Evolutionary conservation across 164 flowering plant species (phyloP).

Genomic region (Santalum album): DNA sequence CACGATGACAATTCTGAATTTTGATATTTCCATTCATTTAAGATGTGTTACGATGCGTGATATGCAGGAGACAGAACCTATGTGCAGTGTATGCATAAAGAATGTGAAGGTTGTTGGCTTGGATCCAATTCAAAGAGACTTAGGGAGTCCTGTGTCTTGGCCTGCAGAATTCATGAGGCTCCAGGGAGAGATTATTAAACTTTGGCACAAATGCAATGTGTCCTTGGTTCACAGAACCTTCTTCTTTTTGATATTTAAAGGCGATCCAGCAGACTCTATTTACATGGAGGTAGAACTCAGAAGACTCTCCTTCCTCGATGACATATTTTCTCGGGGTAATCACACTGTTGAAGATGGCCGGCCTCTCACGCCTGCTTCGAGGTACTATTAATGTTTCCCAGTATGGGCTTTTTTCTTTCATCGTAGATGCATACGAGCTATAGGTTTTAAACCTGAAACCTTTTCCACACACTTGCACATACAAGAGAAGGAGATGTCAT

Average conservation of each 20-base stretch:
- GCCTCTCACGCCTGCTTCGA: constrained; percentile 35
- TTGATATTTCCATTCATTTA: background rate
- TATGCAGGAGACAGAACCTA: constrained; percentile 12
- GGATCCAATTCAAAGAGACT: constrained; percentile 18
- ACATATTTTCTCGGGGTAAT: constrained; percentile 31
- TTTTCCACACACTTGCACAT: too few species aligned
- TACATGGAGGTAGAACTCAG: constrained; percentile 90
- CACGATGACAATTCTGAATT: too few species aligned
- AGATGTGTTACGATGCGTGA: background rate
- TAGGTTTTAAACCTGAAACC: too few species aligned
- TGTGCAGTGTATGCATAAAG: constrained; percentile 1
- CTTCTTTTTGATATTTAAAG: constrained; percentile 81
- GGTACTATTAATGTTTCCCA: constrained; percentile 38
- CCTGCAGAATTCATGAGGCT: constrained; percentile 41
- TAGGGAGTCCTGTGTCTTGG: constrained; percentile 30
- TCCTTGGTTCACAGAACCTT: constrained; percentile 74
- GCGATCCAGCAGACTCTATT: constrained; percentile 66
- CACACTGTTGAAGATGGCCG: constrained; percentile 17
- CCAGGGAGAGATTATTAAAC: constrained; percentile 57
- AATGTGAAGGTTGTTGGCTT: constrained; percentile 13
- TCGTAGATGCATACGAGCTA: too few species aligned
- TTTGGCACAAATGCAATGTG: constrained; percentile 72
- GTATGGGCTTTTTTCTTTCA: too few species aligned
- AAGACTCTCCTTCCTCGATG: constrained; percentile 61
- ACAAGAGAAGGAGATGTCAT: too few species aligned